A percentile compares a stretch with the other conserved stretches of the same genome.
These are phyloP conservation scores for Abrus precatorius DNA, from an alignment of 306 rosid species.

Conservation along the genomic window DNA sequence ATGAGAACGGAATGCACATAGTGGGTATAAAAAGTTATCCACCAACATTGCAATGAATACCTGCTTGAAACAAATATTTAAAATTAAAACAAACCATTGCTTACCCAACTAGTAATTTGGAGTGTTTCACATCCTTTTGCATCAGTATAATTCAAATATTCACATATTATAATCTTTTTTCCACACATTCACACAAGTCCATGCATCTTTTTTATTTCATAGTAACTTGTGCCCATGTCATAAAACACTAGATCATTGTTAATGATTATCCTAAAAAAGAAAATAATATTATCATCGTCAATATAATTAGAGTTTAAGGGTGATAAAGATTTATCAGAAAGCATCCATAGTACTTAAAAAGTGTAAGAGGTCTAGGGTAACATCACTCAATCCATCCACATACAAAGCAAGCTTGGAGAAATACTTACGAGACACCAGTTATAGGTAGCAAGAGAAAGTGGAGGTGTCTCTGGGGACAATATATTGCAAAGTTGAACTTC, in stretches of 20 bases:
- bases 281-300: not conserved
- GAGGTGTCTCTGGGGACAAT: constrained; percentile 92
- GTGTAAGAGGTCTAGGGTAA: constrained; percentile 1
- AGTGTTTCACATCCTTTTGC: constrained; percentile 25
- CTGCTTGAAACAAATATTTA: constrained; percentile 55
- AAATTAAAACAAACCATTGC: not conserved
- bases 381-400: constrained; percentile 20
- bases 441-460: constrained; percentile 81
- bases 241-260: too few relatives aligned
- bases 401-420: constrained; percentile 38
- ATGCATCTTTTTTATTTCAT: not conserved
- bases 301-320: not conserved
- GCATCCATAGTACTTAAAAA: not conserved
- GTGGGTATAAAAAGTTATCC: constrained; percentile 87
- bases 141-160: not conserved
- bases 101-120: constrained; percentile 32
- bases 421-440: constrained; percentile 87
- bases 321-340: not conserved
- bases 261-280: too few relatives aligned
- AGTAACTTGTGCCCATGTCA: not conserved
- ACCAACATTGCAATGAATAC: constrained; percentile 94
- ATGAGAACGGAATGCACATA: constrained; percentile 92
- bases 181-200: not conserved
- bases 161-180: not conserved
- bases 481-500: constrained; percentile 95